These are phyloP conservation scores for Dujonia santamariae DNA, from an alignment of 1,139 yeast species.

Conservation along the genomic window DNA sequence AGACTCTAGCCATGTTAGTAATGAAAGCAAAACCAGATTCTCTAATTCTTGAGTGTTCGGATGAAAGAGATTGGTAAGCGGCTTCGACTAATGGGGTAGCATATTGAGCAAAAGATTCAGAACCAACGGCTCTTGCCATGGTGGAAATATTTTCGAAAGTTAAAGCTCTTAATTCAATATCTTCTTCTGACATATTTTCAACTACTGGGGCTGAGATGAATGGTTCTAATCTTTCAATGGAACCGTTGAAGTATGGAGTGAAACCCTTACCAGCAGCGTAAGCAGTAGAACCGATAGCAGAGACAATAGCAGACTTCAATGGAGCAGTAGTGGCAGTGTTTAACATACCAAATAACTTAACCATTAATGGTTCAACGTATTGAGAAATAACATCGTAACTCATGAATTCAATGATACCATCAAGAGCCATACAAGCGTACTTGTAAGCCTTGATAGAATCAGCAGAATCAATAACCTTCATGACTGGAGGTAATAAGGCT, in stretches of 20 bases:
- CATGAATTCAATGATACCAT: conserved; percentile 89
- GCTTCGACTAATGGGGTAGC: conserved; percentile 90
- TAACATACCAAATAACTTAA: conserved; percentile 81
- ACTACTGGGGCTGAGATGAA: conserved; percentile 64
- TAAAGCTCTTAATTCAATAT: conserved; percentile 81
- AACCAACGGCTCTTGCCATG: conserved; percentile 96
- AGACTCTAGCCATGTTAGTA: conserved; percentile 91
- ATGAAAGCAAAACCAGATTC: conserved; percentile 96
- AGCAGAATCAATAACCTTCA: conserved; percentile 83
- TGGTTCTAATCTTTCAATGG: conserved; percentile 79
- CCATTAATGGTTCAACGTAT: conserved; percentile 86
- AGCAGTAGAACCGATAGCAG: conserved; percentile 97
- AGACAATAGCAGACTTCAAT: conserved; percentile 83
- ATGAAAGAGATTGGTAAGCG: conserved; percentile 74
- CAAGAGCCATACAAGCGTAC: conserved; percentile 87
- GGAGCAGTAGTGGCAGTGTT: conserved; percentile 62
- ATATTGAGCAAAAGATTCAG: conserved; percentile 77
- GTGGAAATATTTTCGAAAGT: conserved; percentile 93
- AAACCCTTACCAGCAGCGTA: conserved; percentile 89
- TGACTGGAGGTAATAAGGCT: conserved; percentile 78
- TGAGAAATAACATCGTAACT: conserved; percentile 78
- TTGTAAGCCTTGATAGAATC: conserved; percentile 82
- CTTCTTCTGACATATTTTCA: conserved; percentile 75
- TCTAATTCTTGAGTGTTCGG: conserved; percentile 81
- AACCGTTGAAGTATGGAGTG: conserved; percentile 78